Evolutionary conservation across 495 filamentous ascomycete genomes (phyloP), one percentile per base, ranked within the genome.

Genomic region (Talaromyces proteolyticus): DNA sequence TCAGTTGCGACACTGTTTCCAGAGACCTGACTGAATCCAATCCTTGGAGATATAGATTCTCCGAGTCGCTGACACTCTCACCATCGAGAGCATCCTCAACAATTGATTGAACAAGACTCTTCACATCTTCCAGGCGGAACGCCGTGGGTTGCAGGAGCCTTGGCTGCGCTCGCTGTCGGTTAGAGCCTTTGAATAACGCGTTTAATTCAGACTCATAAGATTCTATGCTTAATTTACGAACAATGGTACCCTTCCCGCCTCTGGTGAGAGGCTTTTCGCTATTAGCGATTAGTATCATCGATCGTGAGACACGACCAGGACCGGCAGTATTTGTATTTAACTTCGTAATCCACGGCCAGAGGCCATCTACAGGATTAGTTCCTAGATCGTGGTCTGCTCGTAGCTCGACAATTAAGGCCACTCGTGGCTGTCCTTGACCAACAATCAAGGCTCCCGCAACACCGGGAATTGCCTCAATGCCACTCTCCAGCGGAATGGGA

Each of bases 351-450:
- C 78, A 59, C 2, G 64, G 62, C 2, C 77, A 59, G 51, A 76
- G 68, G 49, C 76, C 77, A 22, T 63, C 60, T 37, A 66, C 56
- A 14, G 61, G 52, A 8, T 78, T 75, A 4, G 74, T 65, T 1
- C 81, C 70, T 1, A 81, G 19, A 0, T 67, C 75, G 2, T 44
- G 42, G 62, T 67, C 18, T 56, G 67, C 45, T 82, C 62, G 37
- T 1, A 59, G 75, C 50, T 85, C 81, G 11, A 85, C 22, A 10
- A 85, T 49, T 21, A 82, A 57, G 0, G 67, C 66, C 2, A 80
- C 64, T 50, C 80, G 71, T 54, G 80, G 81, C 23, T 68, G 60
- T 22, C 68, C 58, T 14, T 66, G n/a, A n/a, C 81, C 81, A 3
- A 79, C 66, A 1, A 86, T 65, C 0, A 80, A 21, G 0, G 70